phyloP scores from a whole-genome alignment of 495 filamentous ascomycete species.

The Bacidia rubella region DNA sequence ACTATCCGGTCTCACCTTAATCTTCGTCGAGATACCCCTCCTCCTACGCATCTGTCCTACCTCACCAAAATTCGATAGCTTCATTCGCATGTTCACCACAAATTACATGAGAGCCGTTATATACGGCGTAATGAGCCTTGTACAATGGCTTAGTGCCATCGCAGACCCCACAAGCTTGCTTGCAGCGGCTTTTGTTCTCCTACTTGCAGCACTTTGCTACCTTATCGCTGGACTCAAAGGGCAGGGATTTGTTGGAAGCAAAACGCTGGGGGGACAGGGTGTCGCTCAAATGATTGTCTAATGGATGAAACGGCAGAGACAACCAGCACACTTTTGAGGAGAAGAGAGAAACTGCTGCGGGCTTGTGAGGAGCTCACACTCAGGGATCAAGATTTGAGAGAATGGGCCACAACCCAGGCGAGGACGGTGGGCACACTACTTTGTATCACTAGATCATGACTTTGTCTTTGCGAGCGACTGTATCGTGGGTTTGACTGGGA shows the following conservation, averaged over 20 bases:
- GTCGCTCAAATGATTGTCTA: constrained; percentile 98
- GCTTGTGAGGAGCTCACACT: not conserved
- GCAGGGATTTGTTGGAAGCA: constrained; percentile 90
- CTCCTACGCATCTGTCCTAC: constrained; percentile 97
- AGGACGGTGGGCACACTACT: not conserved
- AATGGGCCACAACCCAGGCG: not conserved
- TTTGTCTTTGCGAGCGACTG: not conserved
- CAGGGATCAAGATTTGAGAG: not conserved
- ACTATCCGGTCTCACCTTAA: constrained; percentile 64
- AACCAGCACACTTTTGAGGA: not conserved
- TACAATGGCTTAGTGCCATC: constrained; percentile 70
- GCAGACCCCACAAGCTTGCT: constrained; percentile 53
- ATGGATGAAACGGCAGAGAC: constrained; percentile 6
- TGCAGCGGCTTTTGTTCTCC: constrained; percentile 70
- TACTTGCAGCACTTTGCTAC: constrained; percentile 71
- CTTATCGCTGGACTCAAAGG: constrained; percentile 71
- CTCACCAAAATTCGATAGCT: constrained; percentile 71
- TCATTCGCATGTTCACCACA: constrained; percentile 83
- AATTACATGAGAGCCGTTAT: constrained; percentile 96
- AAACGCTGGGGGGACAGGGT: constrained; percentile 88
- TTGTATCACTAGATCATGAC: not conserved
- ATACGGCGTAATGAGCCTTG: constrained; percentile 64
- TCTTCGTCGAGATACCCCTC: constrained; percentile 95
- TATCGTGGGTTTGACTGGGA: no score
- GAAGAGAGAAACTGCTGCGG: not conserved